phyloP scores from a whole-genome alignment of 768 basidiomycete species.

The Termitomyces sp. region DNA sequence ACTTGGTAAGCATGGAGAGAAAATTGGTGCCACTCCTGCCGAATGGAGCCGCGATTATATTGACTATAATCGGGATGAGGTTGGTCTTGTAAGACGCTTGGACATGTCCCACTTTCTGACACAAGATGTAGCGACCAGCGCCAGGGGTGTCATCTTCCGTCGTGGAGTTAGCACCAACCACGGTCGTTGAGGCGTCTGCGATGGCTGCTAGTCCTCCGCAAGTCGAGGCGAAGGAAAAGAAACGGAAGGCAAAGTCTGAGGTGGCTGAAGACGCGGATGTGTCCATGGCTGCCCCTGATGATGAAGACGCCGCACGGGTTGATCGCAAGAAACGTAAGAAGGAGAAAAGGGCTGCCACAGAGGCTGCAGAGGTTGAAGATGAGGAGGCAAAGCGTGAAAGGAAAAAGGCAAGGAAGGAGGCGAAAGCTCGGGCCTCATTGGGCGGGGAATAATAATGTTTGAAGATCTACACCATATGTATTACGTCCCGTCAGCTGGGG shows the following conservation, averaged over 20 bases:
- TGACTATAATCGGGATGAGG: constrained; percentile 76
- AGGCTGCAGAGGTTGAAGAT: constrained; percentile 46
- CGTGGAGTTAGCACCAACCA: constrained; percentile 17
- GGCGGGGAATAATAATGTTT: constrained; percentile 25
- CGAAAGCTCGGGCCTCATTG: constrained; percentile 45
- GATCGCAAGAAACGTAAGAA: constrained; percentile 61
- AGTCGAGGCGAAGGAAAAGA: constrained; percentile 70
- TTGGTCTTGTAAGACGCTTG: constrained; percentile 14
- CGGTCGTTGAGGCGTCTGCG: constrained; percentile 10
- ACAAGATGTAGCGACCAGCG: constrained; percentile 21
- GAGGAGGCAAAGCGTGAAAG: constrained; percentile 58
- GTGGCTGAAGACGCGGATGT: constrained; percentile 39
- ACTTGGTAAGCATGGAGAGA: constrained; percentile 92
- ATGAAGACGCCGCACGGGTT: constrained; percentile 42
- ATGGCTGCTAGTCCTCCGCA: constrained; percentile 30
- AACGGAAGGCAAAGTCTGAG: constrained; percentile 79
- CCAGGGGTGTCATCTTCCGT: constrained; percentile 31
- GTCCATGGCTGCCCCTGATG: constrained; percentile 33
- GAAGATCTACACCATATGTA: not conserved
- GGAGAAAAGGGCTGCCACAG: constrained; percentile 53
- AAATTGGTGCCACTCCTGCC: constrained; percentile 79
- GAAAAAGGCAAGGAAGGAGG: constrained; percentile 67
- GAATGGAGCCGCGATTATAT: constrained; percentile 93
- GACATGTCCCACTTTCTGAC: constrained; percentile 10
- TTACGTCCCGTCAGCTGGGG: not conserved